phyloP scores from a whole-genome alignment of 1,139 yeast species.

The Hemisphaericaspora subhashii region DNA sequence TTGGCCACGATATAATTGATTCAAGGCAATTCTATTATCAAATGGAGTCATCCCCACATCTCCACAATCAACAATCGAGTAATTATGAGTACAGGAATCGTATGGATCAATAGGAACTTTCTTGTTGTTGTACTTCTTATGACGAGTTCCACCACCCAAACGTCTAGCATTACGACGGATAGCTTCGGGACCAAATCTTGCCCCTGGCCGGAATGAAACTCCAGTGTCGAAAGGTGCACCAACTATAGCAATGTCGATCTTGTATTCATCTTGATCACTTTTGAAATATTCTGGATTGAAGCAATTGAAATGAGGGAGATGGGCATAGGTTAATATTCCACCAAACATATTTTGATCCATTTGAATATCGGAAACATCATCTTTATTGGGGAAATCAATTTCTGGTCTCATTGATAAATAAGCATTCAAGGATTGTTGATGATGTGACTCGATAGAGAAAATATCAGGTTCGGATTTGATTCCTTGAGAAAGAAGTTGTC shows the following conservation, averaged over 20 bases:
- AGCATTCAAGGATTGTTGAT: constrained; percentile 7
- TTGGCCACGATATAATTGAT: constrained; percentile 53
- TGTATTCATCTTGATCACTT: constrained; percentile 25
- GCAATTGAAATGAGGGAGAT: constrained; percentile 39
- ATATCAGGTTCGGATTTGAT: not conserved
- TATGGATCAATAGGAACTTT: constrained; percentile 24
- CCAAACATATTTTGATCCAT: constrained; percentile 30
- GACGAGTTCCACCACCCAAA: constrained; percentile 27
- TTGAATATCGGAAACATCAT: constrained; percentile 35
- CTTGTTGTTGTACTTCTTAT: constrained; percentile 3
- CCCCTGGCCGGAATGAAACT: constrained; percentile 49
- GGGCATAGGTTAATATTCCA: constrained; percentile 50
- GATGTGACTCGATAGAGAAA: not conserved
- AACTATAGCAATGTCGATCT: constrained; percentile 46
- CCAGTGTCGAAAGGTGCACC: constrained; percentile 58
- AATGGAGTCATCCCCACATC: constrained; percentile 58
- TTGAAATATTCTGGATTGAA: constrained; percentile 23
- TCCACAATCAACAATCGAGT: constrained; percentile 51
- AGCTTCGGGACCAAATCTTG: constrained; percentile 52
- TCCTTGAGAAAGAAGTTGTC: constrained; percentile 2
- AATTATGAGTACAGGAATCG: constrained; percentile 28
- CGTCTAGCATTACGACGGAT: constrained; percentile 42
- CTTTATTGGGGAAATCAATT: constrained; percentile 34
- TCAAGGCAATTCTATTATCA: constrained; percentile 52
- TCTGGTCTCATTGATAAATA: constrained; percentile 23